Evolutionary conservation across 2,329 filamentous ascomycete genomes (phyloP), one percentile per base, ranked within the genome.

Genomic region (Ramichloridium luteum): DNA sequence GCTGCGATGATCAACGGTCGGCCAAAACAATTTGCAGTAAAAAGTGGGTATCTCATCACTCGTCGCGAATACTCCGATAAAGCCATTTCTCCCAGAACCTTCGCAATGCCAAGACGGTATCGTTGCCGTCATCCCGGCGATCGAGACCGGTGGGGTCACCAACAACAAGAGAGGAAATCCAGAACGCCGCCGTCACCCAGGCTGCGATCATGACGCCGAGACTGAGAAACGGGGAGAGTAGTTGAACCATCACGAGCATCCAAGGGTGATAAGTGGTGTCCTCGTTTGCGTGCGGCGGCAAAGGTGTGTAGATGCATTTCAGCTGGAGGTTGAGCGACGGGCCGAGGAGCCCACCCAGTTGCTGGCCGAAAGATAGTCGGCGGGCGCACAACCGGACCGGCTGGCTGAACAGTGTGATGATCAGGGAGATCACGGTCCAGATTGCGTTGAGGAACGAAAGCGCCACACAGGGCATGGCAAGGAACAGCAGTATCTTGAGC

Each of bases 41-140:
- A n/a, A n/a, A n/a, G n/a, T n/a, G n/a, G n/a, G 17, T 23, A 9
- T 11, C 8, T 11, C 25, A 27, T 46, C 31, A 43, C 6, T 49
- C 35, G 17, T 45, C 39, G 27, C 39, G 38, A 18, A 53, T 42
- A 25, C 43, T 39, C 31, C 46, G 32, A 28, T 45, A 36, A 16
- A 77, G 55, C 67, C 69, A 75, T 28, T 57, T 57, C 45, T 74
- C 70, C 73, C 73, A 77, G 64, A 68, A 74, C 28, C 61, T 60
- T 35, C 70, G 56, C 17, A 77, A 64, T 3, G 64, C 64, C 3
- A 77, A 53, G 3, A 76, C 71, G 9, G 70, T 68, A 13, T 70
- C 68, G 32, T 65, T 60, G 9, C 73, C 73, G 41, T 77, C 73
- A 39, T 77, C 73, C 40, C 66, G 65, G 36, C 62, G 61, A 44